phyloP scores from a whole-genome alignment of 163 green algal species.

The Coccomyxa subellipsoidea region DNA sequence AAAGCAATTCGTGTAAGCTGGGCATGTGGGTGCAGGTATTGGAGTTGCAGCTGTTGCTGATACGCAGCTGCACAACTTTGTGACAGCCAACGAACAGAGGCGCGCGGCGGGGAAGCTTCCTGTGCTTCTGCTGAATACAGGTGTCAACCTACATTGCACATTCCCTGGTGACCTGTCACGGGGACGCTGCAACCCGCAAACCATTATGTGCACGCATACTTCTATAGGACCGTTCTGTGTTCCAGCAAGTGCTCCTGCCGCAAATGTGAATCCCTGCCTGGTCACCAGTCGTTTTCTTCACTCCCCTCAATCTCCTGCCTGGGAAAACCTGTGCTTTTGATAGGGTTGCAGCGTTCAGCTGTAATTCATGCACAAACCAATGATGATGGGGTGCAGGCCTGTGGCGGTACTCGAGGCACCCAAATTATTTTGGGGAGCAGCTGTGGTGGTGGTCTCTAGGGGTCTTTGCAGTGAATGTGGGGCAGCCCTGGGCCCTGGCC shows the following conservation, averaged over 20 bases:
- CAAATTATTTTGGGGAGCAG: slow-evolving; percentile 68
- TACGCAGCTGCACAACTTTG: slow-evolving; percentile 48
- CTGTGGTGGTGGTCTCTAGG: slow-evolving; percentile 53
- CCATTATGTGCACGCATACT: no score
- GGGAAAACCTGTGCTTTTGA: no score
- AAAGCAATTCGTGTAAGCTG: no score
- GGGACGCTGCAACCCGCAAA: no score
- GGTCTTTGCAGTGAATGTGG: slow-evolving; percentile 38
- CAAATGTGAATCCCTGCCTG: neutral
- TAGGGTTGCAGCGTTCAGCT: no score
- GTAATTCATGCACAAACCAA: neutral
- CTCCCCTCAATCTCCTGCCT: no score
- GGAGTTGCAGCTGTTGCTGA: slow-evolving; percentile 34
- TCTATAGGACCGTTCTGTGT: no score
- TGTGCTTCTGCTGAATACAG: neutral
- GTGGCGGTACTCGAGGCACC: slow-evolving; percentile 57
- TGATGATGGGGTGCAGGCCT: slow-evolving; percentile 36
- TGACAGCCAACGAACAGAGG: slow-evolving; percentile 26
- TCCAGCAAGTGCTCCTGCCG: no score
- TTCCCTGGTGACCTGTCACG: neutral
- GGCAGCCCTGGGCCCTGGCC: slow-evolving; percentile 37
- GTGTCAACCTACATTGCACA: neutral
- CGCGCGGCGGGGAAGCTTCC: neutral
- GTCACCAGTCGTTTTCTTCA: no score
- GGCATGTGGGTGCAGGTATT: slow-evolving; percentile 46